Conservation (phyloP, 768 basidiomycete species). For the Clavaria fumosa region DNA sequence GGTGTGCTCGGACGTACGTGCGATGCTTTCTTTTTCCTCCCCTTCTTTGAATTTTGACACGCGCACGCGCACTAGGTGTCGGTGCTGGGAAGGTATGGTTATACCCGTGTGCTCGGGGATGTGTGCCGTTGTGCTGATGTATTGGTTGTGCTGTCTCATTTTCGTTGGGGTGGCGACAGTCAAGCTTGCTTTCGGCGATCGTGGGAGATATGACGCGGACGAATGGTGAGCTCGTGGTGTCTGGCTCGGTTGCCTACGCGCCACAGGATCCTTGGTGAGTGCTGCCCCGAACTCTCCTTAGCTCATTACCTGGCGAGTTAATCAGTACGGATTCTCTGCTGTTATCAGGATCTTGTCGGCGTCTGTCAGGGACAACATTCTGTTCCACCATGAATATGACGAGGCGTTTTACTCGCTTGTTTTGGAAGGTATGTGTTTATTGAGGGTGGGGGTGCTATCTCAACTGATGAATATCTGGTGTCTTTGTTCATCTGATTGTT, state of each 20-base stretch:
- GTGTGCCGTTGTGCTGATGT: conserved; percentile 1
- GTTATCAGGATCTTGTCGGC: conserved; percentile 76
- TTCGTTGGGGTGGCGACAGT: too few relatives aligned
- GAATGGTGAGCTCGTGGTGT: conserved; percentile 57
- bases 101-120: conserved; percentile 6
- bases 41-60: too few relatives aligned
- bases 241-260: conserved; percentile 67
- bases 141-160: too few relatives aligned
- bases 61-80: too few relatives aligned
- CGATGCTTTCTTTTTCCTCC: too few relatives aligned
- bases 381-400: conserved; percentile 84
- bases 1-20: conserved; percentile 80
- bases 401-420: conserved; percentile 72
- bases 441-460: too few relatives aligned
- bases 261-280: conserved; percentile 77
- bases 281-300: not conserved
- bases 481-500: too few relatives aligned
- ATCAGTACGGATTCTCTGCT: not conserved
- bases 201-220: conserved; percentile 74
- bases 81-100: conserved; percentile 91
- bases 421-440: conserved; percentile 56
- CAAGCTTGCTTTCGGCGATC: conserved; percentile 62
- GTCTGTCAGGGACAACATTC: conserved; percentile 78
- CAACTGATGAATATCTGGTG: too few relatives aligned
- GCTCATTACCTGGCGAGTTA: too few relatives aligned